Percentiles rank a stretch among this genome's conserved stretches.
phyloP scores from a whole-genome alignment of 345 rosid genomes.

The Lumnitzera littorea region DNA sequence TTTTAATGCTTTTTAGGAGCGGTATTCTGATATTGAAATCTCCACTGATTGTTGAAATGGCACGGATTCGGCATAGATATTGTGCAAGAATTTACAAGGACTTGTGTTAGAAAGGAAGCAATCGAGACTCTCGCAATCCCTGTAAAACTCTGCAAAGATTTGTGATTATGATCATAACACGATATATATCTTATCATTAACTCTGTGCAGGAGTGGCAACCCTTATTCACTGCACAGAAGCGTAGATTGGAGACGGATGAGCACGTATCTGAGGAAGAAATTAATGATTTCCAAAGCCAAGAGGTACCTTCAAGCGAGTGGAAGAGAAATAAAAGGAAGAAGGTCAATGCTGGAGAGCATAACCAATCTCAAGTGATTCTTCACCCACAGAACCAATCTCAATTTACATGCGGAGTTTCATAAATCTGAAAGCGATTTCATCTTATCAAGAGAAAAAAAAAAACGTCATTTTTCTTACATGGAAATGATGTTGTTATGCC shows the following conservation, averaged over 20 bases:
- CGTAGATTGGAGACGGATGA: constrained; percentile 6
- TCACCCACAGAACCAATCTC: constrained; percentile 6
- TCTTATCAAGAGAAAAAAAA: too few species aligned
- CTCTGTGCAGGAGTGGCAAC: constrained; percentile 12
- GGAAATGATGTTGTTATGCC: background rate
- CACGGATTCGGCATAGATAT: background rate
- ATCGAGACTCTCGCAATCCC: background rate
- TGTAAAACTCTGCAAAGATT: background rate
- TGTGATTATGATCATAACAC: background rate
- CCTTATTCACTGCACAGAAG: constrained; percentile 16
- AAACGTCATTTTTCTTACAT: background rate
- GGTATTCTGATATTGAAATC: background rate
- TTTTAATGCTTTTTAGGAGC: background rate
- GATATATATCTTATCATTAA: background rate
- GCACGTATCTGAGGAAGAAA: constrained; percentile 3
- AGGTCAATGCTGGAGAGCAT: constrained; percentile 9
- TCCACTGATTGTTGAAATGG: background rate
- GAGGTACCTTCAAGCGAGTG: constrained; percentile 5
- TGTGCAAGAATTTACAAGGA: too few species aligned
- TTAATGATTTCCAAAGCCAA: background rate
- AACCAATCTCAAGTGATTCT: background rate
- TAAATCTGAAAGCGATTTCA: too few species aligned
- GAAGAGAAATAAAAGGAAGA: constrained; percentile 29
- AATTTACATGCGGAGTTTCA: background rate
- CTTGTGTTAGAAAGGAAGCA: too few species aligned